Percentiles rank a stretch among this genome's conserved stretches.
Conservation (phyloP, 768 basidiomycete species). For the Naematelia aurantialba region DNA sequence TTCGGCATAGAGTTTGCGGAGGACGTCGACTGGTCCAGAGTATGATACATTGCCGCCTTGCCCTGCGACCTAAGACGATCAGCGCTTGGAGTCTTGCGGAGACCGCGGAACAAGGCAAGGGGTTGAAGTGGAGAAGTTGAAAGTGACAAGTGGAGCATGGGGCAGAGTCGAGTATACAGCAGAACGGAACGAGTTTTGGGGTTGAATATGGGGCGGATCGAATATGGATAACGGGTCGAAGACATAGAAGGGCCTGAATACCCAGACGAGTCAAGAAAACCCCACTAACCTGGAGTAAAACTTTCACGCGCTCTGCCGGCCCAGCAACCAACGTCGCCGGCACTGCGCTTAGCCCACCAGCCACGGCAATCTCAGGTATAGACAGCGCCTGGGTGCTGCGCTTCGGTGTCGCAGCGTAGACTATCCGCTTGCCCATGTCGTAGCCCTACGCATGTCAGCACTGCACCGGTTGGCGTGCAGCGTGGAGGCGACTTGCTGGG, state of each 20-base stretch:
- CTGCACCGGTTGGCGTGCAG: neutral
- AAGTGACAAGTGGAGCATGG: neutral
- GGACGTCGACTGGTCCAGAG: conserved; percentile 85
- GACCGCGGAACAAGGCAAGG: neutral
- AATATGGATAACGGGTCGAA: too few relatives aligned
- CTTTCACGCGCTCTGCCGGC: conserved; percentile 95
- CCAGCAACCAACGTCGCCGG: conserved; percentile 90
- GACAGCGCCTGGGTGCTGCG: conserved; percentile 64
- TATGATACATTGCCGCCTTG: conserved; percentile 66
- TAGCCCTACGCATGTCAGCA: conserved; percentile 66
- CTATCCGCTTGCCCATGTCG: conserved; percentile 83
- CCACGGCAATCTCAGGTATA: conserved; percentile 75
- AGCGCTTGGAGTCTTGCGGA: conserved; percentile 6
- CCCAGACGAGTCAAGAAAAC: neutral
- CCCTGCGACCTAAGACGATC: conserved; percentile 66
- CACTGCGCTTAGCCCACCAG: conserved; percentile 90
- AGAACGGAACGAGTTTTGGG: too few relatives aligned
- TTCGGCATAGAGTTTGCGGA: conserved; percentile 84
- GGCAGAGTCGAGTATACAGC: too few relatives aligned
- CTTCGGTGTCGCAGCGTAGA: conserved; percentile 72
- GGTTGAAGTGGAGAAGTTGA: neutral
- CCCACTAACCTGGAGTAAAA: conserved; percentile 72
- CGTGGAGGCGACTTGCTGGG: neutral
- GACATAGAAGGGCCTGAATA: too few relatives aligned
- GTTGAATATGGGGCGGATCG: too few relatives aligned